Evolutionary conservation across 2,329 filamentous ascomycete genomes (phyloP).

Genomic region (Penicillium hordei): DNA sequence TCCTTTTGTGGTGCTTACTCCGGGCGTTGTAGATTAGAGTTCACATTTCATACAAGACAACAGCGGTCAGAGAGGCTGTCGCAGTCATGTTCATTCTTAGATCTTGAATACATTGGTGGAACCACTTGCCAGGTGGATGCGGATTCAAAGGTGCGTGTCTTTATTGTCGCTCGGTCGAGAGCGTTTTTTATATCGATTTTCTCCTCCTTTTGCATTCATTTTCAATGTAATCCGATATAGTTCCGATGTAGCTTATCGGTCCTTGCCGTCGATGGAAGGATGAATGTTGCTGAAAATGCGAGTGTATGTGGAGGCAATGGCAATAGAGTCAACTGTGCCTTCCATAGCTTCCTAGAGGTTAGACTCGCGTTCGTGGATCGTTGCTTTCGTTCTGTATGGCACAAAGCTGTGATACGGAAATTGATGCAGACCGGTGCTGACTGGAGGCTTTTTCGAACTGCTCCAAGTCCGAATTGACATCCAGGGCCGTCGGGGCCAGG

Average conservation of each 20-base stretch:
- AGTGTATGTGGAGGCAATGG: neutral
- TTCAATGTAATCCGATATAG: neutral
- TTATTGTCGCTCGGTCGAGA: neutral
- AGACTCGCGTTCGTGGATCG: neutral
- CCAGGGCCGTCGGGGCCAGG: neutral
- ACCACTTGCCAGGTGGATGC: neutral
- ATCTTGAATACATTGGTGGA: neutral
- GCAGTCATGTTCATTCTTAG: neutral
- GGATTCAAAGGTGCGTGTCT: neutral
- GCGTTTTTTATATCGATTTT: too few species aligned
- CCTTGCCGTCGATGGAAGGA: neutral
- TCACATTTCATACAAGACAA: neutral
- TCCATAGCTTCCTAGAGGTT: neutral
- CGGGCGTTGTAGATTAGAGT: too few species aligned
- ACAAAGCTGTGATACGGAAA: neutral
- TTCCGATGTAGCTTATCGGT: neutral
- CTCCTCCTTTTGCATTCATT: neutral
- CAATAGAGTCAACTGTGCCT: neutral
- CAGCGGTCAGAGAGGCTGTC: neutral
- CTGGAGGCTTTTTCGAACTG: neutral
- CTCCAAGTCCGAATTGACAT: neutral
- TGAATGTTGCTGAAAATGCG: conserved; percentile 7
- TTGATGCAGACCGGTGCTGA: neutral
- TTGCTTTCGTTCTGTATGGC: conserved; percentile 5
- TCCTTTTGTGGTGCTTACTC: neutral